Percentiles rank a stretch among this genome's conserved stretches.
These are phyloP conservation scores for Candida hungchunana DNA, from an alignment of 805 yeast species.

Conservation along the genomic window DNA sequence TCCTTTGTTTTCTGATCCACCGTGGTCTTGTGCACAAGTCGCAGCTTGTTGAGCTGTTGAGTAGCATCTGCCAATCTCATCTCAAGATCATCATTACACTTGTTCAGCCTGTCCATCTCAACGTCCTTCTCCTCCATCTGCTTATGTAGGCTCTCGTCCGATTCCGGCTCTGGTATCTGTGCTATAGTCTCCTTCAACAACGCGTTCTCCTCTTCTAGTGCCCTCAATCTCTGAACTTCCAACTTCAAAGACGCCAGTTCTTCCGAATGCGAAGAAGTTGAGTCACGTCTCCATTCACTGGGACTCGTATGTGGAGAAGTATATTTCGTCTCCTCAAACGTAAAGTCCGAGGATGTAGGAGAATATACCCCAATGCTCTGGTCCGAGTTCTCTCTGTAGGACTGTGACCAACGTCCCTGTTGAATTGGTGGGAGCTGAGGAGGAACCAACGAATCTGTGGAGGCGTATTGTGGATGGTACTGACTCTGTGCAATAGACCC, in stretches of 20 bases:
- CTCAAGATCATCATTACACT: slow-evolving; percentile 10
- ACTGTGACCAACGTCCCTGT: slow-evolving; percentile 12
- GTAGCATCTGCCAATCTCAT: slow-evolving; percentile 8
- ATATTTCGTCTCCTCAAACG: slow-evolving; percentile 7
- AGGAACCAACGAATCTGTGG: slow-evolving; percentile 1
- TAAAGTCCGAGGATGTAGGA: slow-evolving; percentile 9
- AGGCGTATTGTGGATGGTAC: slow-evolving; percentile 1
- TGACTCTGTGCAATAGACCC: slow-evolving; percentile 3
- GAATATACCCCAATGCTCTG: slow-evolving; percentile 10
- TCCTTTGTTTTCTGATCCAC: slow-evolving; percentile 14
- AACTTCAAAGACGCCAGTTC: slow-evolving; percentile 1
- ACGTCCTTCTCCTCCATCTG: slow-evolving; percentile 1
- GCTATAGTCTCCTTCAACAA: too few species aligned
- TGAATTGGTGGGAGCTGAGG: slow-evolving; percentile 4
- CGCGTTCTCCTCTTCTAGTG: slow-evolving; percentile 10
- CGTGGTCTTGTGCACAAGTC: slow-evolving; percentile 13
- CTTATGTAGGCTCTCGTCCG: too few species aligned
- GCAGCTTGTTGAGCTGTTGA: slow-evolving; percentile 12
- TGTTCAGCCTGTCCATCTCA: slow-evolving; percentile 2
- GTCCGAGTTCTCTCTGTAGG: slow-evolving; percentile 2
- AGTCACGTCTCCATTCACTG: slow-evolving; percentile 12
- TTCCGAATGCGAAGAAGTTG: neutral
- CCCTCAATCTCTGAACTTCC: slow-evolving; percentile 11
- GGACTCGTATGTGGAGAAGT: slow-evolving; percentile 16
- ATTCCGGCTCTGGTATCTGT: too few species aligned